Conservation (phyloP, 306 rosid genomes). For the Malus sylvestris region DNA sequence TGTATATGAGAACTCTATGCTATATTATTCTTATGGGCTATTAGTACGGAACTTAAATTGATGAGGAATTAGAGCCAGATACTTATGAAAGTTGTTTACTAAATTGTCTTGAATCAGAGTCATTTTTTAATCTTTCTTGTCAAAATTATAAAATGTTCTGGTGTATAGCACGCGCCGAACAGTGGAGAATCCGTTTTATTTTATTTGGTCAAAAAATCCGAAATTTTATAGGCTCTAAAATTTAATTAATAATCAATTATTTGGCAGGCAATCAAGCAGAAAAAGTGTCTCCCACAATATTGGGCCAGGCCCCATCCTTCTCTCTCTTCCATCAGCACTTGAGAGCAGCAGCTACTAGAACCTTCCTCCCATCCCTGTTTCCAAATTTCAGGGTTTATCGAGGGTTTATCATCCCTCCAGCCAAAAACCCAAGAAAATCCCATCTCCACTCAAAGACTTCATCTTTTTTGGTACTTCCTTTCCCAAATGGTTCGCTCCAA, state of each 20-base stretch:
- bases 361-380: slow-evolving; percentile 21
- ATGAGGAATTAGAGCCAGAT: too few relatives aligned
- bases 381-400: slow-evolving; percentile 46
- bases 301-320: background rate
- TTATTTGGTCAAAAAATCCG: too few relatives aligned
- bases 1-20: too few relatives aligned
- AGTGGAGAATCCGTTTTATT: too few relatives aligned
- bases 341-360: slow-evolving; percentile 20
- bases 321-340: background rate
- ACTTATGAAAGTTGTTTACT: too few relatives aligned
- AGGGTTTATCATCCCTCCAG: slow-evolving; percentile 39
- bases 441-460: background rate
- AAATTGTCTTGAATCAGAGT: too few relatives aligned
- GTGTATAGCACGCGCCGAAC: too few relatives aligned
- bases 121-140: too few relatives aligned
- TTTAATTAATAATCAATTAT: background rate
- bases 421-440: slow-evolving; percentile 11
- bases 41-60: too few relatives aligned
- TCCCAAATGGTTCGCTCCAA: slow-evolving; percentile 70
- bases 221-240: too few relatives aligned
- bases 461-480: background rate
- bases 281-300: slow-evolving; percentile 1
- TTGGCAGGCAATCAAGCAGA: background rate
- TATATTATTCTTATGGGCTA: too few relatives aligned
- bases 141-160: too few relatives aligned